phyloP scores from a whole-genome alignment of 371 early-diverging fungal species.

The Rhizopus sp. region DNA sequence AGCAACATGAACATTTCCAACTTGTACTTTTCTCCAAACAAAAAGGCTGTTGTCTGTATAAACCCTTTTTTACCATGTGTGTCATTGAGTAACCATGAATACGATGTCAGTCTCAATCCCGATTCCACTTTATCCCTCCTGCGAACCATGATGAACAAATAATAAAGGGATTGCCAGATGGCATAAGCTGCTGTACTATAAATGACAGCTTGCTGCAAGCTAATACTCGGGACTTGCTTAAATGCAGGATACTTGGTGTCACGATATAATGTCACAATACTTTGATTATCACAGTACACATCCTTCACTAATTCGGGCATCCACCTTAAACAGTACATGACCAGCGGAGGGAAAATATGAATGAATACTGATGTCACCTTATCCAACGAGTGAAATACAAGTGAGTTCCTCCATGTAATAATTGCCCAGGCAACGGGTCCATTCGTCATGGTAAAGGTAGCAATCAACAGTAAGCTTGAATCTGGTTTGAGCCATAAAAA shows the following conservation, averaged over 20 bases:
- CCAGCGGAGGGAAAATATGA: constrained; percentile 70
- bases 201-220: constrained; percentile 42
- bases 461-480: constrained; percentile 50
- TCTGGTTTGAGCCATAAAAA: constrained; percentile 56
- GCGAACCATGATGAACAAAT: constrained; percentile 61
- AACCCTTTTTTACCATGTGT: constrained; percentile 45
- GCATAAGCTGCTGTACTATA: constrained; percentile 58
- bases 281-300: constrained; percentile 20
- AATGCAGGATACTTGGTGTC: constrained; percentile 50
- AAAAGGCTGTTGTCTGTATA: constrained; percentile 51
- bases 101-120: constrained; percentile 64
- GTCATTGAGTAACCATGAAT: constrained; percentile 68
- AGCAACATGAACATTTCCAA: constrained; percentile 68
- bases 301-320: constrained; percentile 42
- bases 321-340: constrained; percentile 67
- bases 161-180: constrained; percentile 73
- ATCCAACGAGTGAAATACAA: constrained; percentile 73
- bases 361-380: constrained; percentile 75
- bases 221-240: constrained; percentile 21
- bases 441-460: constrained; percentile 57
- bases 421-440: constrained; percentile 78
- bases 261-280: constrained; percentile 29
- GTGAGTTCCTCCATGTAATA: constrained; percentile 70
- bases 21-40: constrained; percentile 59
- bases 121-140: constrained; percentile 66